phyloP scores from a whole-genome alignment of 2,329 filamentous ascomycete species.

The Phialocephala sp. region DNA sequence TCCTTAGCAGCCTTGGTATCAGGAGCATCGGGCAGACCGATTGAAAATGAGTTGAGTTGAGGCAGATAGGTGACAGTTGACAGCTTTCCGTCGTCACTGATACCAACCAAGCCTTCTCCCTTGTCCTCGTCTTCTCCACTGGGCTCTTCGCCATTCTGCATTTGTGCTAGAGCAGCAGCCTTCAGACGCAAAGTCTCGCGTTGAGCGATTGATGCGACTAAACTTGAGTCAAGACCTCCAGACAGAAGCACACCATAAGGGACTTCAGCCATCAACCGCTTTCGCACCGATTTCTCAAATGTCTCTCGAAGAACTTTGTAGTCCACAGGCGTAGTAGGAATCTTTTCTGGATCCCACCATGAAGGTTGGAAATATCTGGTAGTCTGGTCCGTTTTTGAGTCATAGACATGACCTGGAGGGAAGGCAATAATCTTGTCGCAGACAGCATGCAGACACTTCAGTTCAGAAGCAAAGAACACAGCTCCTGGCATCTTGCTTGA shows the following conservation, averaged over 20 bases:
- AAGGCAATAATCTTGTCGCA: conserved; percentile 96
- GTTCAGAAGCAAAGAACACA: conserved; percentile 94
- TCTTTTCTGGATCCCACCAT: conserved; percentile 85
- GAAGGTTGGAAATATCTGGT: conserved; percentile 89
- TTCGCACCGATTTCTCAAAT: conserved; percentile 89
- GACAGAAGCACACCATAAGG: conserved; percentile 96
- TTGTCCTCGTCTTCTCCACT: conserved; percentile 54
- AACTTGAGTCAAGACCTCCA: conserved; percentile 91
- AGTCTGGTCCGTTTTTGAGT: conserved; percentile 85
- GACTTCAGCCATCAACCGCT: conserved; percentile 98
- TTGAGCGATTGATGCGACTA: conserved; percentile 95
- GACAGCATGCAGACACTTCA: conserved; percentile 90
- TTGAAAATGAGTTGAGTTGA: conserved; percentile 98
- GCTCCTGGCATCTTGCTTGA: conserved; percentile 81
- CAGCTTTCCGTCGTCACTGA: conserved; percentile 89
- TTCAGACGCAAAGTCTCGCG: conserved; percentile 84
- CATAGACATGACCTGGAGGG: conserved; percentile 94
- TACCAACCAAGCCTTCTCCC: conserved; percentile 82
- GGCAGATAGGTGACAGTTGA: conserved; percentile 90
- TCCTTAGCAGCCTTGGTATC: conserved; percentile 91
- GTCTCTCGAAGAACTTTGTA: conserved; percentile 80
- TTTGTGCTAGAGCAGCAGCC: conserved; percentile 60
- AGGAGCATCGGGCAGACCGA: conserved; percentile 89
- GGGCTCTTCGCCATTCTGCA: conserved; percentile 48
- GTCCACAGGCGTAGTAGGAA: conserved; percentile 82